Evolutionary conservation across 441 rosid genomes (phyloP).

Genomic region (Macaranga tanarius): DNA sequence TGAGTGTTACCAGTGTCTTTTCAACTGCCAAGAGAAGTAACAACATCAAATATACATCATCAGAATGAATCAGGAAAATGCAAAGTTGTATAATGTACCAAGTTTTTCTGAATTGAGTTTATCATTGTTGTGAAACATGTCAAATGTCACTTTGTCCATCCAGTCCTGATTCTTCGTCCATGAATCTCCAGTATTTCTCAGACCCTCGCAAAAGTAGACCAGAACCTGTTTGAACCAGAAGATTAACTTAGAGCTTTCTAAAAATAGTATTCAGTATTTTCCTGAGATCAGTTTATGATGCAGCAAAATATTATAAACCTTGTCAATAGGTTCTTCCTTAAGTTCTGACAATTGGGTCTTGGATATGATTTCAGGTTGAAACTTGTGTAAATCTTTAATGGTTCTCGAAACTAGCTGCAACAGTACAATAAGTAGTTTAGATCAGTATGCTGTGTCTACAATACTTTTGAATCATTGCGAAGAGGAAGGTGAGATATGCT

Average conservation of each 20-base stretch:
- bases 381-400: constrained; percentile 61
- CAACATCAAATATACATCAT: neutral
- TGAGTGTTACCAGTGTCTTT: constrained; percentile 53
- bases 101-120: constrained; percentile 44
- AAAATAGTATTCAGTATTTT: neutral
- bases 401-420: constrained; percentile 63
- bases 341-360: constrained; percentile 40
- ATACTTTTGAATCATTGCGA: neutral
- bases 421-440: constrained; percentile 11
- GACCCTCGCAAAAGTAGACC: constrained; percentile 47
- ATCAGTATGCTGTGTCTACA: constrained; percentile 5
- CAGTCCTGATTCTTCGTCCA: constrained; percentile 55
- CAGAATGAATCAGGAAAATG: constrained; percentile 13
- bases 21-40: constrained; percentile 45
- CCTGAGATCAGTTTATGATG: neutral
- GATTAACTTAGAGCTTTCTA: neutral
- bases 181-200: constrained; percentile 68
- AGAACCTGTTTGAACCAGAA: constrained; percentile 44
- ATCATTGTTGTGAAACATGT: constrained; percentile 36
- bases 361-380: constrained; percentile 64
- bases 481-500: constrained; percentile 3
- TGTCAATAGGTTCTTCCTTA: constrained; percentile 43
- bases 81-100: constrained; percentile 39
- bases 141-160: constrained; percentile 46
- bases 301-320: constrained; percentile 36